Base-by-base conservation (phyloP, 2,329 filamentous ascomycete genomes). In the Trichoderma sp. region DNA sequence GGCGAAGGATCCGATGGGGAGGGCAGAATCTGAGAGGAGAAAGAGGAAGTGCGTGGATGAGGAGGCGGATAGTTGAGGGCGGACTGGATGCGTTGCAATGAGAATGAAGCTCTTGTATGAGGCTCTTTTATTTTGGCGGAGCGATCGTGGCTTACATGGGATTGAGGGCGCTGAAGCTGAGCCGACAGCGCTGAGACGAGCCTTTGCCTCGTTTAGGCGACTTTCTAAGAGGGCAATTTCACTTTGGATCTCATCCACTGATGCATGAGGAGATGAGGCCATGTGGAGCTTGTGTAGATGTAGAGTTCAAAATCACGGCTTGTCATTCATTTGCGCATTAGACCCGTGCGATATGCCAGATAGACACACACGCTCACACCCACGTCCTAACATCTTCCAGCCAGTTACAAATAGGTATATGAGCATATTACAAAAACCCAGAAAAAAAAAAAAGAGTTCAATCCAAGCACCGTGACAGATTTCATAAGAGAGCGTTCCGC, bases 1-100 rank as follows among this genome's bases (percentile, higher is more conserved):
- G 75, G 92, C 92, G 80, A 96, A 96, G n/a, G 92, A 93, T 68
- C 92, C 92, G 0, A 96, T 84, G 0, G 92, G 92, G 2, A 96
- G 87, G 16, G 91, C 91, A 1, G 92, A 94, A 82, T 96, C 92
- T 59, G 92, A 88, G 59, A 95, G 88, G 4, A 96, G 84, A 37
- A 95, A 87, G 46, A 94, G 86, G 72, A 91, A 90, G 79, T 95
- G 92, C 37, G 76, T 76, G 8, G 78, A 64, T 13, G 75, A 74
- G 32, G 70, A 61, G n/a, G 78, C 65, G 4, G 75, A 73, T 32
- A 71, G 39, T 39, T 24, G 34, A 24, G 49, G 49, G n/a, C 39
- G 49, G 16, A 30, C 49, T 46, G 26, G 5, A 26, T 55, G 26
- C 16, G 55, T 55, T 59, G 52, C 2, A 21, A n/a, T 59, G 54